Evolutionary conservation across 768 basidiomycete genomes (phyloP).

Genomic region (Albatrellus ellisii): DNA sequence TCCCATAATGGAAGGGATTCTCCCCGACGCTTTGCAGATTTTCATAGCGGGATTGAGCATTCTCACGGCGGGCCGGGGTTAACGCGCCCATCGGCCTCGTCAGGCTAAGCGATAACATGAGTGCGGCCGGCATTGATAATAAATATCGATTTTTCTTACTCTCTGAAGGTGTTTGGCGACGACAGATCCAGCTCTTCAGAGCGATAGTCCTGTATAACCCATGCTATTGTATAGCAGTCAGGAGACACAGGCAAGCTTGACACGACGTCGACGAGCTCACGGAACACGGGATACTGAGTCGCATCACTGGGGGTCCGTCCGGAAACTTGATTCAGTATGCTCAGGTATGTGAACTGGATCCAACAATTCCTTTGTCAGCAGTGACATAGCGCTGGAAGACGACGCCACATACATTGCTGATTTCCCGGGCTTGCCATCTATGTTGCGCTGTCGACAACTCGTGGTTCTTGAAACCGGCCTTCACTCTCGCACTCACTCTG

Average conservation of each 20-base stretch:
- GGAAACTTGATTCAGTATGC: conserved; percentile 81
- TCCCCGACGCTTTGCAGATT: conserved; percentile 73
- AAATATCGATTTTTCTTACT: conserved; percentile 45
- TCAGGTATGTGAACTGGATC: conserved; percentile 72
- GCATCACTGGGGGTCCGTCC: conserved; percentile 91
- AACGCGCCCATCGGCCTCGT: conserved; percentile 86
- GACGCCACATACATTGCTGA: conserved; percentile 62
- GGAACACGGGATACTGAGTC: conserved; percentile 88
- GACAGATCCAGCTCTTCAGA: conserved; percentile 56
- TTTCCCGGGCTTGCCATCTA: conserved; percentile 82
- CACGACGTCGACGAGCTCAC: conserved; percentile 27
- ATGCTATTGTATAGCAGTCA: conserved; percentile 35
- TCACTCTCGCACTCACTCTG: conserved; percentile 33
- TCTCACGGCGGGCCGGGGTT: conserved; percentile 57
- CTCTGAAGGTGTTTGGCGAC: conserved; percentile 49
- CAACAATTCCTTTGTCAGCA: not conserved
- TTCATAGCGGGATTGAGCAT: conserved; percentile 61
- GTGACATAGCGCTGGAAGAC: conserved; percentile 1
- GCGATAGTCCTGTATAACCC: conserved; percentile 79
- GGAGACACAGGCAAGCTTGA: not conserved
- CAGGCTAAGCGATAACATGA: no score
- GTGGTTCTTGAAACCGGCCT: conserved; percentile 39
- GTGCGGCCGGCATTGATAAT: no score
- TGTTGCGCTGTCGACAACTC: conserved; percentile 61
- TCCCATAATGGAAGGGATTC: conserved; percentile 85